phyloP scores from a whole-genome alignment of 495 filamentous ascomycete genomes.

The Thozetella sp. region DNA sequence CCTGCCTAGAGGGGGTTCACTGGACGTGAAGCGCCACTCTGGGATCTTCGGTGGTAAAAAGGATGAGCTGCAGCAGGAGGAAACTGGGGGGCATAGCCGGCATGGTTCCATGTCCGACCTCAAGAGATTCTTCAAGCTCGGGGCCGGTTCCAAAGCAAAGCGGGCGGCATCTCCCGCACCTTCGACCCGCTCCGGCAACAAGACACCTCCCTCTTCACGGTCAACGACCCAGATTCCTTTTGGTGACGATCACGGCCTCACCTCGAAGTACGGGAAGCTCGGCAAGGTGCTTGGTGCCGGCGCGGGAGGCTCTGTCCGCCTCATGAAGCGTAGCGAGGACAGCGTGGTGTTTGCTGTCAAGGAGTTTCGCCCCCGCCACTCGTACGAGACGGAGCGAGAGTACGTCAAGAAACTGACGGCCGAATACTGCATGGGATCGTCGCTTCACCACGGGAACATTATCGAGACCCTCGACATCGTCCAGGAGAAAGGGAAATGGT shows the following conservation, averaged over 20 bases:
- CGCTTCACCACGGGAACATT: conserved; percentile 96
- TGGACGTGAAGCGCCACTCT: conserved; percentile 31
- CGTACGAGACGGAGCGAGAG: conserved; percentile 90
- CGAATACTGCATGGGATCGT: conserved; percentile 97
- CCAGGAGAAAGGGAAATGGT: conserved; percentile 93
- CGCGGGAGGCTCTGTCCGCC: conserved; percentile 90
- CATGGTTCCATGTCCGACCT: conserved; percentile 93
- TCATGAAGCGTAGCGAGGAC: conserved; percentile 91
- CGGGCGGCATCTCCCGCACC: conserved; percentile 61
- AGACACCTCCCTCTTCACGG: conserved; percentile 58
- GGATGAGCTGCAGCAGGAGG: conserved; percentile 42
- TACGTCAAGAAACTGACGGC: conserved; percentile 99
- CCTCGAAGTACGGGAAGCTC: conserved; percentile 92
- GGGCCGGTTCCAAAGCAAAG: conserved; percentile 66
- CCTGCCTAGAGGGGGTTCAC: conserved; percentile 30
- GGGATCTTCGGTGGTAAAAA: conserved; percentile 35
- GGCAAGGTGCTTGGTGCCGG: conserved; percentile 92
- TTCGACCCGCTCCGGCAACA: conserved; percentile 52
- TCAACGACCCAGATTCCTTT: conserved; percentile 76
- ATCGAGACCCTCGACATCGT: conserved; percentile 98
- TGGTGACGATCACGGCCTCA: conserved; percentile 88
- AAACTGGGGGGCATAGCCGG: conserved; percentile 39
- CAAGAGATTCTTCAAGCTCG: conserved; percentile 86
- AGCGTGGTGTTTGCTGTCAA: conserved; percentile 95
- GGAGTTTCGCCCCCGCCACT: conserved; percentile 90